Percentiles rank a stretch among this genome's conserved stretches.
phyloP scores from a whole-genome alignment of 352 stramenopile species.

The Phytophthora palmivora region DNA sequence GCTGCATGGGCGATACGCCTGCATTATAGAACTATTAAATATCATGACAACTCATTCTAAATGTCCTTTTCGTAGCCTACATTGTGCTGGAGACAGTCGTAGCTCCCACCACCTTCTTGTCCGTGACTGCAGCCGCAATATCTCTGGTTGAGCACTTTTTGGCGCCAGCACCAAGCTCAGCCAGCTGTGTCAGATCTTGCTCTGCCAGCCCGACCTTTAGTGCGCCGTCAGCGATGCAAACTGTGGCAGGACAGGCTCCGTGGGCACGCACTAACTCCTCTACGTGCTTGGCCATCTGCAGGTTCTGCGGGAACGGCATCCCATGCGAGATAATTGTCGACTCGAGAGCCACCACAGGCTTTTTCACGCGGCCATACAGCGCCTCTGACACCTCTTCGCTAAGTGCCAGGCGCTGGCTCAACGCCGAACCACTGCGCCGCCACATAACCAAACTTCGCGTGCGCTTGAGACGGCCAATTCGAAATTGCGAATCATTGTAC shows the following conservation, averaged over 20 bases:
- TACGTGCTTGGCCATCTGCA: conserved; percentile 92
- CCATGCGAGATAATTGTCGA: conserved; percentile 99
- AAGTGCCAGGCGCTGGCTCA: conserved; percentile 53
- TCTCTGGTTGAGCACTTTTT: conserved; percentile 89
- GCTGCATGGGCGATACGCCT: conserved; percentile 93
- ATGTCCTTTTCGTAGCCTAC: conserved; percentile 37
- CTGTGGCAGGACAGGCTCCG: conserved; percentile 94
- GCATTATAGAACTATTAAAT: conserved; percentile 4
- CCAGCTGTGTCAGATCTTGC: conserved; percentile 64
- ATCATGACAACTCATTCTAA: background rate
- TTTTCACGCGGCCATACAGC: conserved; percentile 47
- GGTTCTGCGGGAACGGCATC: conserved; percentile 98
- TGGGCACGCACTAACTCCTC: conserved; percentile 91
- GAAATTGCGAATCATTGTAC: background rate
- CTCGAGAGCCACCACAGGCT: conserved; percentile 95
- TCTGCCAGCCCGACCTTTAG: conserved; percentile 76
- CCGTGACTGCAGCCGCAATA: conserved; percentile 76
- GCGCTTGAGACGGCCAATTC: conserved; percentile 5
- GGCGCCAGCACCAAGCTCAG: conserved; percentile 63
- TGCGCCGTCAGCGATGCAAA: conserved; percentile 96
- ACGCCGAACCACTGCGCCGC: conserved; percentile 47
- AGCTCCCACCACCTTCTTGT: conserved; percentile 79
- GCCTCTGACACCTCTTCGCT: conserved; percentile 63
- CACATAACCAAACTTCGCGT: conserved; percentile 33
- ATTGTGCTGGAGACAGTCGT: conserved; percentile 99